Evolutionary conservation across 2,329 filamentous ascomycete species (phyloP), one percentile per base, ranked within the genome.

Genomic region (Aspergillus sp.): DNA sequence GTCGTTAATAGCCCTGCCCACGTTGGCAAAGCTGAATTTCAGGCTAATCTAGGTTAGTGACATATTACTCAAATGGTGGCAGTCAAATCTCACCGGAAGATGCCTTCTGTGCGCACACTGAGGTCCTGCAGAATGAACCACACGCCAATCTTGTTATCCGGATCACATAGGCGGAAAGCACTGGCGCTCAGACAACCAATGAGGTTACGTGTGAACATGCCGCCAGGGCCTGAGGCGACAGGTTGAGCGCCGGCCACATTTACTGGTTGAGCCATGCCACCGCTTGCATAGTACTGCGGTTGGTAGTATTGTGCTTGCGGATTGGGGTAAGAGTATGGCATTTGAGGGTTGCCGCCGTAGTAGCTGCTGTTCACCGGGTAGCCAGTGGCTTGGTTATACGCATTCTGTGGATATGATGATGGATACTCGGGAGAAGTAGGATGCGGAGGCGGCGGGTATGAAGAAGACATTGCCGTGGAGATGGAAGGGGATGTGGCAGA

Each of bases 111-210:
- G 50, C 95, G 87, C 34, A 99, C 94, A 70, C 93, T 97, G 48
- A 99, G 82, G 79, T 99, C 95, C 76, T 97, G 94, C 57, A 98
- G 82, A 50, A 99, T 91, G 71, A 99, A 99, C 94, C 94, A 99
- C 66, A 97, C 93, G 2, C 94, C 94, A 54, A 91, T 87, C 74
- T 92, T 91, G 66, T 92, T 89, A 17, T 91, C 82, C 0, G 88
- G 86, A 68, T 98, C 93, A 2, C 87, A 89, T 57, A 98, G 84
- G 34, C 90, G 87, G 73, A 93, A 94, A 1, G 94, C 94, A 71
- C 93, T 97, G 34, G 93, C 93, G 6, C 92, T 89, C 55, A 97
- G 82, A 75, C 91, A 96, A 2, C 95, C 95, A 66, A 99, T 98
- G 9, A 99, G 85, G 72, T 98, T 99, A 56, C 94, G 84, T 0